Evolutionary conservation across 306 rosid species (phyloP).

Genomic region (Crotalaria pallida): DNA sequence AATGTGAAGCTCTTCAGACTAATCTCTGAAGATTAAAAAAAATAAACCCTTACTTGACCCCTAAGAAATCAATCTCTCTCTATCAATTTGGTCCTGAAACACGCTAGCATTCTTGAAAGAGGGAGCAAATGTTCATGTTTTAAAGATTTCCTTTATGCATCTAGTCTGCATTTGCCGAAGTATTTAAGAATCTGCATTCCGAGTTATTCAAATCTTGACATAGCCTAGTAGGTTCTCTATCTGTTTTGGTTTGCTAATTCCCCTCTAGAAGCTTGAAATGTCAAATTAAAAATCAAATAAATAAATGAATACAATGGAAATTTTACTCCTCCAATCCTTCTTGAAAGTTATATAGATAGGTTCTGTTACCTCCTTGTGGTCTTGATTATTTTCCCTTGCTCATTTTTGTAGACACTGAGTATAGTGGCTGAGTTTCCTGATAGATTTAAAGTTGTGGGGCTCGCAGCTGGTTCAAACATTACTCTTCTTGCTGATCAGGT

Average conservation of each 20-base stretch:
- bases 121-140: neutral
- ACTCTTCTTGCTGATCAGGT: slow-evolving; percentile 96
- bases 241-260: neutral
- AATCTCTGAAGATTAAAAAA: too few relatives aligned
- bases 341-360: neutral
- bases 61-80: too few relatives aligned
- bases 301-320: neutral
- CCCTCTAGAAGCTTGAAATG: neutral
- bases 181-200: neutral
- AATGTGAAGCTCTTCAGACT: too few relatives aligned
- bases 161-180: neutral
- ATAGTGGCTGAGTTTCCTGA: slow-evolving; percentile 88
- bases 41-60: too few relatives aligned
- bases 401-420: slow-evolving; percentile 59
- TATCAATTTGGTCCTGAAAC: too few relatives aligned
- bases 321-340: neutral
- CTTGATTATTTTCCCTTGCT: neutral
- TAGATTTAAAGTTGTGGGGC: slow-evolving; percentile 67
- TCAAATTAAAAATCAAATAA: neutral
- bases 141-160: neutral
- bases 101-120: too few relatives aligned
- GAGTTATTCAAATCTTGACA: neutral
- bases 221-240: neutral
- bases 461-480: slow-evolving; percentile 88
- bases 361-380: neutral